Evolutionary conservation across 352 stramenopile species (phyloP).

Genomic region (Globisporangium okanoganense): DNA sequence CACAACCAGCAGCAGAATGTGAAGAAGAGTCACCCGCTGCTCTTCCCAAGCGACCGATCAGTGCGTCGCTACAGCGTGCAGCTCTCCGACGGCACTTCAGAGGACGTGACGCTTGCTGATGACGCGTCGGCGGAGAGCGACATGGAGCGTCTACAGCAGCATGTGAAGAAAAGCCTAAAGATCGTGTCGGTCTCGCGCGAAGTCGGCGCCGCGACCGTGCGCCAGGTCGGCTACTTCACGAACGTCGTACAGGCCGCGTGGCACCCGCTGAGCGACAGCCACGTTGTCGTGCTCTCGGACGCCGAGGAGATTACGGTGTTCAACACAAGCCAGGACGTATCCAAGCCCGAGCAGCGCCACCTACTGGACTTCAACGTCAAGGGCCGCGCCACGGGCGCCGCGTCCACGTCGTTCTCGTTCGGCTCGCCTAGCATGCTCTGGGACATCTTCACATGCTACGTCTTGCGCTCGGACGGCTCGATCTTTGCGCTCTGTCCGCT

Average conservation of each 20-base stretch:
- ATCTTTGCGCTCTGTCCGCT: slow-evolving; percentile 71
- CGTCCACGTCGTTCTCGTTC: slow-evolving; percentile 58
- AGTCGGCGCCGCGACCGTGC: slow-evolving; percentile 42
- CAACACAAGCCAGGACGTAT: slow-evolving; percentile 57
- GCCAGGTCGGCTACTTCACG: slow-evolving; percentile 53
- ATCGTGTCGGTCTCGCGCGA: slow-evolving; percentile 53
- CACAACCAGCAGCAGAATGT: background rate
- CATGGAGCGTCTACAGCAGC: slow-evolving; percentile 27
- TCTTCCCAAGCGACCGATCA: background rate
- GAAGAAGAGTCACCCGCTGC: background rate
- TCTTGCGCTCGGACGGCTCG: slow-evolving; percentile 66
- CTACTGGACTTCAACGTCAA: slow-evolving; percentile 44
- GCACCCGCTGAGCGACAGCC: slow-evolving; percentile 68
- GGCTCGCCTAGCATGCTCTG: slow-evolving; percentile 48
- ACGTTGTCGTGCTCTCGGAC: slow-evolving; percentile 73
- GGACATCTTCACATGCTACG: slow-evolving; percentile 75
- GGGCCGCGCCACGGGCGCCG: slow-evolving; percentile 21
- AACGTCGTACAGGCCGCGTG: slow-evolving; percentile 54
- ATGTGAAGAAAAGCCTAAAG: slow-evolving; percentile 9
- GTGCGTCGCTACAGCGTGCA: slow-evolving; percentile 38
- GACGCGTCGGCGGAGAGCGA: slow-evolving; percentile 21
- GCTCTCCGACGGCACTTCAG: slow-evolving; percentile 38
- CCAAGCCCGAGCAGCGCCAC: slow-evolving; percentile 71
- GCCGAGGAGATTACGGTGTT: slow-evolving; percentile 73
- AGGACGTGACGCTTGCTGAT: slow-evolving; percentile 21